Conservation (phyloP, 257 asterid species). For the Capsicum rhomboideum region DNA sequence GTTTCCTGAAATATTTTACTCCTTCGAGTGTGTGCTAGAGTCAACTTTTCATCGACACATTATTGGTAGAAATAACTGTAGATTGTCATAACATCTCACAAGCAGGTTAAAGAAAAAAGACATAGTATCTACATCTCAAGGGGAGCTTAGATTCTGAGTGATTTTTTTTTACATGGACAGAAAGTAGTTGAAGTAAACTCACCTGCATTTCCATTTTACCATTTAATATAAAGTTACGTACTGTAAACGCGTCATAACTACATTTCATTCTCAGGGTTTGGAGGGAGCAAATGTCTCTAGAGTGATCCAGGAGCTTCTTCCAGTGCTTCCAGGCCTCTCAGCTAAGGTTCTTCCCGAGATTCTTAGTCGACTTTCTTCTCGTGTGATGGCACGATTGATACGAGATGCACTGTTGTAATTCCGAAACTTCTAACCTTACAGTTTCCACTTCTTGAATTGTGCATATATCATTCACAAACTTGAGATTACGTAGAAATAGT, state of each 20-base stretch:
- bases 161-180: neutral
- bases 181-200: neutral
- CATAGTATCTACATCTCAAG: neutral
- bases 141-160: neutral
- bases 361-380: constrained; percentile 63
- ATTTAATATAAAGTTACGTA: neutral
- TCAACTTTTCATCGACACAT: neutral
- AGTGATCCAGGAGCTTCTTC: constrained; percentile 83
- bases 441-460: constrained; percentile 9
- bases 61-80: neutral
- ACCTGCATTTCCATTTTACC: neutral
- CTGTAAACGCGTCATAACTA: neutral
- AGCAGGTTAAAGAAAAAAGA: neutral
- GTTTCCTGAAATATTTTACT: neutral
- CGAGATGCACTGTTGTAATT: constrained; percentile 53
- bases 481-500: neutral
- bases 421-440: neutral
- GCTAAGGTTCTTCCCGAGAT: constrained; percentile 85
- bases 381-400: constrained; percentile 68
- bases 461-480: constrained; percentile 6
- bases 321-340: constrained; percentile 82
- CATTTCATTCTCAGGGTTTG: constrained; percentile 11
- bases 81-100: neutral
- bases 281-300: constrained; percentile 61
- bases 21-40: neutral